Evolutionary conservation across 2,329 filamentous ascomycete genomes (phyloP), one percentile per base, ranked within the genome.

Genomic region (Rutstroemia sp.): DNA sequence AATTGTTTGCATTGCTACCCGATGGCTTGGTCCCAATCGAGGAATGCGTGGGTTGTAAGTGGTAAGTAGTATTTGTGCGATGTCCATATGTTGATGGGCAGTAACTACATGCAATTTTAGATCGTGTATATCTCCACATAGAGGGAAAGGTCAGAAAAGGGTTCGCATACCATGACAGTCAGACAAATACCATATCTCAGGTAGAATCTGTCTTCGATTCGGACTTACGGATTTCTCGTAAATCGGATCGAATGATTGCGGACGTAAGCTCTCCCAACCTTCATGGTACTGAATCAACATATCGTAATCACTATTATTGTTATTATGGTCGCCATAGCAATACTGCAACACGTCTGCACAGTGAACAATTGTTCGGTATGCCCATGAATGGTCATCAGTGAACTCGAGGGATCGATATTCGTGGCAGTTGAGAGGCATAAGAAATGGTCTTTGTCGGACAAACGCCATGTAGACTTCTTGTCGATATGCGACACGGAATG

Each of bases 401-500:
- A 61, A 62, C 34, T 61, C 59, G 4, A 65, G 50, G 10, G 60
- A 58, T 16, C 59, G 59, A 49, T 65, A 63, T 6, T 56, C 54
- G 25, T 62, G 53, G 52, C 71, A 75, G 3, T 67, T 69, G 45
- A 75, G 59, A 10, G 70, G 67, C 23, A 72, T 70, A 14, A 70
- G 66, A 48, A 75, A 57, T 49, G 73, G 57, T 57, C 62, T 69
- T 38, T 74, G 73, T 58, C 71, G 71, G 9, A 71, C 68, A 48
- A 76, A 69, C 0, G 74, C 74, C 21, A 76, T 72, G 57, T 77
- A 75, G 6, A 78, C 71, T 61, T 79, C 76, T 63, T 79, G 77
- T 12, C 77, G 70, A 27, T 77, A 67, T 7, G 76, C 75, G 4
- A 78, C 71, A 71, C 77, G 77, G 60, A 74, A 75, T 0, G 72